Base-by-base conservation (phyloP, 2,329 filamentous ascomycete genomes). In the Arthroderma uncinatum region DNA sequence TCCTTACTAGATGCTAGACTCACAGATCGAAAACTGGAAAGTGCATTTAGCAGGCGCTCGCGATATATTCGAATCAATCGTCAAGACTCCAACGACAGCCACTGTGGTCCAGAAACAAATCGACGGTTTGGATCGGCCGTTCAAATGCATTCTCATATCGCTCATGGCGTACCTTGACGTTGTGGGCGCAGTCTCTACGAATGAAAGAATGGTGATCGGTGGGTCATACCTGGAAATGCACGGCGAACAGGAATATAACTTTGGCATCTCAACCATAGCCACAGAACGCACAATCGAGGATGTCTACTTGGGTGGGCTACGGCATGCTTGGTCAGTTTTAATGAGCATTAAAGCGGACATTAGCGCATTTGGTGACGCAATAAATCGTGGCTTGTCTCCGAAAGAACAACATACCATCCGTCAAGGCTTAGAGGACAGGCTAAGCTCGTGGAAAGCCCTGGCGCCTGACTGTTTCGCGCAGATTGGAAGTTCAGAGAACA, bases 101-200 rank as follows among this genome's bases (percentile, higher is more conserved):
- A 7, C 39, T n/a, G 5, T 14, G 14, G n/a, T 7, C n/a, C 25
- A 30, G 5, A 30, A 19, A 8, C 25, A 52, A 16, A 14, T n/a
- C 25, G 23, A 52, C 12, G 4, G 4, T 19, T 21, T 56, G 48
- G 63, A 65, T 28, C 68, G 70, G 28, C 68, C 69, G 1, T 66
- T 71, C 9, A 66, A 67, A 40, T 62, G 62, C 25, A 73, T 72
- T 55, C 68, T 73, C n/a, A 67, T 73, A 14, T 73, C 70, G 1
- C 63, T 72, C 12, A 65, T 73, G 34, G 71, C 68, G 1, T 72
- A 71, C 56, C 68, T 73, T 16, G 70, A 73, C 52, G 70, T 72
- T 19, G 71, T 71, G 0, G 71, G 71, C 28, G 67, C 71, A 9
- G 71, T 70, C 57, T 68, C 69, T 3, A 70, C 69, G 4, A 67